These are phyloP conservation scores for Dactylellina parvicollis DNA, from an alignment of 2,329 filamentous ascomycete genomes.

Conservation along the genomic window DNA sequence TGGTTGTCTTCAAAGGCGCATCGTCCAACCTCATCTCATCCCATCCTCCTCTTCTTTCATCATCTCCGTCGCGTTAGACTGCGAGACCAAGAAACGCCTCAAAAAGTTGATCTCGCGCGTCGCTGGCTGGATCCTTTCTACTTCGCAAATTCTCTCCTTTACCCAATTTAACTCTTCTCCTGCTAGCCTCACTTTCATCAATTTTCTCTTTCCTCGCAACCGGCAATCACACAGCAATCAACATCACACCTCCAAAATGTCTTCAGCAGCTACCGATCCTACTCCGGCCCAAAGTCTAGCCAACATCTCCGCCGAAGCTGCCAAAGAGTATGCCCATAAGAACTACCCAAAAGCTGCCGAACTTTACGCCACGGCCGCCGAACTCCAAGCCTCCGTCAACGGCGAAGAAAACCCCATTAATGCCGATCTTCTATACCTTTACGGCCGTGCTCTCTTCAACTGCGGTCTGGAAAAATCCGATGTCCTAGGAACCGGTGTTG, in stretches of 20 bases:
- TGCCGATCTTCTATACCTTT: conserved; percentile 91
- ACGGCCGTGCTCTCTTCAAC: conserved; percentile 92
- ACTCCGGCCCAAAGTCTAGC: conserved; percentile 48
- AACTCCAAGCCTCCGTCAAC: conserved; percentile 89
- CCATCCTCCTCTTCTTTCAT: conserved; percentile 3
- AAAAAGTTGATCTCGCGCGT: neutral
- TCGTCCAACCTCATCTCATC: conserved; percentile 32
- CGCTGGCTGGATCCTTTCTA: conserved; percentile 14
- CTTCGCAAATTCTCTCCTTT: neutral
- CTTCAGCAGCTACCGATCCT: conserved; percentile 10
- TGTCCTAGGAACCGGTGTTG: conserved; percentile 77
- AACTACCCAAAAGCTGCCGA: conserved; percentile 87
- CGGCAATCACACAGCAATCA: neutral
- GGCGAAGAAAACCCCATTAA: conserved; percentile 82
- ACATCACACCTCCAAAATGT: conserved; percentile 22
- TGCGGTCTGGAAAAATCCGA: conserved; percentile 94
- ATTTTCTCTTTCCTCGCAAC: neutral
- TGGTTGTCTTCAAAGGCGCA: neutral
- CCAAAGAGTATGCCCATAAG: conserved; percentile 76
- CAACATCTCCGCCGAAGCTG: conserved; percentile 55
- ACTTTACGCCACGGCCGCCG: conserved; percentile 85
- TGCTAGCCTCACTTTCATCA: neutral
- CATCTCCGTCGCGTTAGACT: neutral
- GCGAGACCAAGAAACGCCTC: neutral
- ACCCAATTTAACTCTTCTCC: neutral